Conservation (phyloP, 1,284 basidiomycete genomes). For the Xerocomus minutiporus region DNA sequence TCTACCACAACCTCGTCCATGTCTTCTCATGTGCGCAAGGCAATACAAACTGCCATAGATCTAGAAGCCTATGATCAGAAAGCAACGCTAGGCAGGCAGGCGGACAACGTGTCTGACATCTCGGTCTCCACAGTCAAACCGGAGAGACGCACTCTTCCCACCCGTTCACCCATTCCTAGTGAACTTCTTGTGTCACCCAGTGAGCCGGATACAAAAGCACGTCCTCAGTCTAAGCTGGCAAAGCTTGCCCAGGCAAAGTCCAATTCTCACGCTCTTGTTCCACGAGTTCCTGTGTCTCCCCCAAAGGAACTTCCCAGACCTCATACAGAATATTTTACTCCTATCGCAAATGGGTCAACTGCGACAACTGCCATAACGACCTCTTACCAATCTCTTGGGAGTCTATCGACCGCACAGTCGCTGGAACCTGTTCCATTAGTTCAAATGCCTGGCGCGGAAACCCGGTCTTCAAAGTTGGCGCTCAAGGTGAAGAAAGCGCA, state of each 20-base stretch:
- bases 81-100: slow-evolving; percentile 3
- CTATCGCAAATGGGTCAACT: slow-evolving; percentile 68
- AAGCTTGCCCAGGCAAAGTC: slow-evolving; percentile 61
- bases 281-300: slow-evolving; percentile 33
- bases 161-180: slow-evolving; percentile 6
- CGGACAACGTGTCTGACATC: slow-evolving; percentile 19
- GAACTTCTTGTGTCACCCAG: slow-evolving; percentile 9
- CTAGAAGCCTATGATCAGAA: slow-evolving; percentile 38
- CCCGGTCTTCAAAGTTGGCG: slow-evolving; percentile 61
- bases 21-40: slow-evolving; percentile 54
- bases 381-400: slow-evolving; percentile 62
- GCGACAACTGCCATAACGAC: slow-evolving; percentile 79
- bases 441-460: slow-evolving; percentile 27
- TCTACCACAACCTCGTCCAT: slow-evolving; percentile 44
- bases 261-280: slow-evolving; percentile 34
- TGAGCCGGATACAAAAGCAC: slow-evolving; percentile 32
- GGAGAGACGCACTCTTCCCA: slow-evolving; percentile 2
- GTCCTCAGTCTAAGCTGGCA: slow-evolving; percentile 62
- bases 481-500: slow-evolving; percentile 59
- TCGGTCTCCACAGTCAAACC: slow-evolving; percentile 24
- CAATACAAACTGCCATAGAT: slow-evolving; percentile 52
- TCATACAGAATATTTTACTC: slow-evolving; percentile 65
- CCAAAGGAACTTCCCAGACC: slow-evolving; percentile 37
- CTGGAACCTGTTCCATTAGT: slow-evolving; percentile 23
- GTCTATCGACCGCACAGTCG: slow-evolving; percentile 34